Evolutionary conservation across 2,329 filamentous ascomycete genomes (phyloP).

Genomic region (Colletotrichum melonis): DNA sequence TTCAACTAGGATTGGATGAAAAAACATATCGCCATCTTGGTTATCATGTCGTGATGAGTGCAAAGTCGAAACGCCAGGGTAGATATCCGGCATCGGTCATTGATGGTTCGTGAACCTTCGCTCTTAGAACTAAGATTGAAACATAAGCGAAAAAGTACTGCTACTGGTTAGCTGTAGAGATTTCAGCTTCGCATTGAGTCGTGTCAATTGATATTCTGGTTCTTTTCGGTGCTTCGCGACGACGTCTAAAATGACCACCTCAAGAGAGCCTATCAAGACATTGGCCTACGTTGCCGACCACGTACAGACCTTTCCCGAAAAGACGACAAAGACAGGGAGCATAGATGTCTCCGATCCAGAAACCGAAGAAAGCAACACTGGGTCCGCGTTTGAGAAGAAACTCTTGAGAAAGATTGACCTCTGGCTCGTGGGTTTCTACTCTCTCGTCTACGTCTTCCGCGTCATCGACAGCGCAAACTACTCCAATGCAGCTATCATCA

Average conservation of each 20-base stretch:
- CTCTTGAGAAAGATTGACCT: background rate
- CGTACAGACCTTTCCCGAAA: background rate
- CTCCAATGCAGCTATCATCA: background rate
- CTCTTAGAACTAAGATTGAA: background rate
- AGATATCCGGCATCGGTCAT: background rate
- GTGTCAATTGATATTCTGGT: rapidly evolving
- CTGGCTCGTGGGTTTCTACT: background rate
- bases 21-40: background rate
- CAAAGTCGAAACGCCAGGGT: background rate
- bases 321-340: background rate
- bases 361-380: background rate
- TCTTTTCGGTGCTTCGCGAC: background rate
- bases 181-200: background rate
- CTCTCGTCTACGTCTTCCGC: background rate
- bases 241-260: background rate
- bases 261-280: background rate
- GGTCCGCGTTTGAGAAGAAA: background rate
- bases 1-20: background rate
- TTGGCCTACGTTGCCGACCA: background rate
- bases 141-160: no score
- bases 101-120: background rate
- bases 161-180: no score
- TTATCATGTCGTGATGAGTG: background rate
- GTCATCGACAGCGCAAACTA: background rate
- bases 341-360: background rate